phyloP scores from a whole-genome alignment of 1,139 yeast genomes.

The Debaryomycetaceae sp. region DNA sequence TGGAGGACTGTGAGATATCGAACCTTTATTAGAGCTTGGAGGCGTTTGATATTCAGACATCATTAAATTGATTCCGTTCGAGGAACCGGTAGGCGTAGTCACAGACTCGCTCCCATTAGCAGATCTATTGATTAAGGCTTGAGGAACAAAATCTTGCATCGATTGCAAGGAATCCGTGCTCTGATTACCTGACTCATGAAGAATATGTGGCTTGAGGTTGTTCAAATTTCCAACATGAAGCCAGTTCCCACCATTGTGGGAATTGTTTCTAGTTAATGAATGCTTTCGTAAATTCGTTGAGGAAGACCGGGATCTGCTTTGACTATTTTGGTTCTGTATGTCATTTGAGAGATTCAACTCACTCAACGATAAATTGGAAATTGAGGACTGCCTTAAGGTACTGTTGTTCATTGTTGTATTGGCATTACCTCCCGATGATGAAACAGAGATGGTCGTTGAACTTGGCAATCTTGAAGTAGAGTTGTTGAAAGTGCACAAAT shows the following conservation, averaged over 20 bases:
- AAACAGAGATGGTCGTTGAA: slow-evolving; percentile 24
- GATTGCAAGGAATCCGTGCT: slow-evolving; percentile 45
- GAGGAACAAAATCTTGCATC: slow-evolving; percentile 45
- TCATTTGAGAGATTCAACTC: slow-evolving; percentile 37
- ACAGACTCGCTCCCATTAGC: slow-evolving; percentile 12
- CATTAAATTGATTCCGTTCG: slow-evolving; percentile 26
- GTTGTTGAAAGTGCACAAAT: slow-evolving; percentile 29
- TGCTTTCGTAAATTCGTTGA: slow-evolving; percentile 39
- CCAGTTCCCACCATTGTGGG: slow-evolving; percentile 38
- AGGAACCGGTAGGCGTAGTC: slow-evolving; percentile 4
- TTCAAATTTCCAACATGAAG: slow-evolving; percentile 45
- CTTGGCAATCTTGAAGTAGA: slow-evolving; percentile 18
- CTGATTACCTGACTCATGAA: slow-evolving; percentile 21
- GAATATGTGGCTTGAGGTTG: slow-evolving; percentile 26
- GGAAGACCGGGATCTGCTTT: slow-evolving; percentile 22
- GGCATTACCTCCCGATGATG: slow-evolving; percentile 8
- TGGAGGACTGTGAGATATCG: slow-evolving; percentile 13
- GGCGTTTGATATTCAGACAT: slow-evolving; percentile 47
- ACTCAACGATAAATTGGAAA: slow-evolving; percentile 40
- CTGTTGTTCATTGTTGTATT: slow-evolving; percentile 1
- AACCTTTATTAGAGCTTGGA: slow-evolving; percentile 36
- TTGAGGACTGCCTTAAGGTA: slow-evolving; percentile 31
- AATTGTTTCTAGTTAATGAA: slow-evolving; percentile 44
- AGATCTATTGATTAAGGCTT: slow-evolving; percentile 33
- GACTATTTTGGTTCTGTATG: slow-evolving; percentile 13